These are phyloP conservation scores for Stachybotrys chartarum DNA, from an alignment of 2,329 filamentous ascomycete genomes.

Conservation along the genomic window DNA sequence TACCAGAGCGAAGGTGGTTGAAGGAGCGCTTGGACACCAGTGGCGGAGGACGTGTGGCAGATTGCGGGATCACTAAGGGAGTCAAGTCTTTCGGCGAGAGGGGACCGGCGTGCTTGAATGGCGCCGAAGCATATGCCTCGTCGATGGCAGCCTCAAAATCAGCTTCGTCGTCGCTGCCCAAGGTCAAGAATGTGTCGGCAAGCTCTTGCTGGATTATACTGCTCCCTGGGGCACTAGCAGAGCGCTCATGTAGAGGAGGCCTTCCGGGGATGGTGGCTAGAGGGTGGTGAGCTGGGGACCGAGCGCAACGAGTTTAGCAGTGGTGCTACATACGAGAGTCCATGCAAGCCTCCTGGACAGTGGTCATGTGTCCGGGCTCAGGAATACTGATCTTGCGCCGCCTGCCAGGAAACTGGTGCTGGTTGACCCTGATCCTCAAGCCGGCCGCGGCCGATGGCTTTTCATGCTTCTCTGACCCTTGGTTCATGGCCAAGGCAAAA, in stretches of 20 bases:
- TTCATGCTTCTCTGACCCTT: slow-evolving; percentile 34
- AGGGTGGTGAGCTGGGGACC: slow-evolving; percentile 11
- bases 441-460: slow-evolving; percentile 29
- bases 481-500: slow-evolving; percentile 31
- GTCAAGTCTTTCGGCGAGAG: slow-evolving; percentile 47
- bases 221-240: slow-evolving; percentile 52
- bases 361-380: slow-evolving; percentile 61
- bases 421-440: slow-evolving; percentile 48
- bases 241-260: slow-evolving; percentile 57
- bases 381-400: slow-evolving; percentile 58
- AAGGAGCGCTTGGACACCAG: slow-evolving; percentile 30
- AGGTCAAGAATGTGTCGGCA: slow-evolving; percentile 15
- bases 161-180: slow-evolving; percentile 14
- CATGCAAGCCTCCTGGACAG: slow-evolving; percentile 60
- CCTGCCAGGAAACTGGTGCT: slow-evolving; percentile 43
- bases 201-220: slow-evolving; percentile 35
- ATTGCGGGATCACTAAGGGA: slow-evolving; percentile 48
- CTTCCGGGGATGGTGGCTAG: slow-evolving; percentile 61
- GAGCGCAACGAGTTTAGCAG: background rate
- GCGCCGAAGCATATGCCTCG: slow-evolving; percentile 17
- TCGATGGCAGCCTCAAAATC: slow-evolving; percentile 14
- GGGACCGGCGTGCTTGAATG: slow-evolving; percentile 15
- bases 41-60: slow-evolving; percentile 9
- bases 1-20: slow-evolving; percentile 38
- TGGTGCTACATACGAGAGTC: slow-evolving; percentile 55